Evolutionary conservation across 2,329 filamentous ascomycete genomes (phyloP), one percentile per base, ranked within the genome.

Genomic region (Phialophora expanda): DNA sequence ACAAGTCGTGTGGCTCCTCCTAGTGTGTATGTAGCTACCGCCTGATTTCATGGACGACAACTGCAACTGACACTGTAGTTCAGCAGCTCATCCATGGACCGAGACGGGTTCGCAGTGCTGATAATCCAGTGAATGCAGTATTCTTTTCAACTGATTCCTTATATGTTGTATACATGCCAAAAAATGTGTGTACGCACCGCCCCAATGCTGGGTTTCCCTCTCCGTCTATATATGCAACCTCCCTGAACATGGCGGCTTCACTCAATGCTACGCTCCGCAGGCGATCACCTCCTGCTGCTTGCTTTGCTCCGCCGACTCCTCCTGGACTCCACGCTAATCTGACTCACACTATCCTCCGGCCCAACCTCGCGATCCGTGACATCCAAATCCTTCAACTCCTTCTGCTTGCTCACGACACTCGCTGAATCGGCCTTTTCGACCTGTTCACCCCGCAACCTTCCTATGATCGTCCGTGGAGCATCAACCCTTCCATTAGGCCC

Each of bases 301-400:
- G 56, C 56, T 56, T 61, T 62, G 50, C 53, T 60, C 51, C 65
- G 56, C 54, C 57, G 51, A 56, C 65, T 69, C 20, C 58, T 53
- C 7, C 57, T 26, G 46, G 56, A 62, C 24, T 65, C 61, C 12
- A 69, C 67, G 34, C 65, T 67, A 26, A 73, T 62, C 69, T 73
- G 71, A 67, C 70, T 72, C 1, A 73, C 69, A 63, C 69, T 71
- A 56, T 73, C 71, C 53, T 69, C 68, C 9, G 71, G 71, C 51
- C 66, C 62, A 24, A 73, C 68, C 63, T 73, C 71, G 41, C 57
- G 46, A 41, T 65, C 63, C 60, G 65, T 61, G 12, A 72, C 59
- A 61, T 70, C 66, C 20, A 72, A 26, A 26, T 57, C 57, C 44
- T 50, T 61, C 22, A 69, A 26, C 28, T 72, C 71, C 59, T 70